These are phyloP conservation scores for Pneumocystis oryctolagi DNA, from an alignment of 1,139 yeast genomes.

Conservation along the genomic window DNA sequence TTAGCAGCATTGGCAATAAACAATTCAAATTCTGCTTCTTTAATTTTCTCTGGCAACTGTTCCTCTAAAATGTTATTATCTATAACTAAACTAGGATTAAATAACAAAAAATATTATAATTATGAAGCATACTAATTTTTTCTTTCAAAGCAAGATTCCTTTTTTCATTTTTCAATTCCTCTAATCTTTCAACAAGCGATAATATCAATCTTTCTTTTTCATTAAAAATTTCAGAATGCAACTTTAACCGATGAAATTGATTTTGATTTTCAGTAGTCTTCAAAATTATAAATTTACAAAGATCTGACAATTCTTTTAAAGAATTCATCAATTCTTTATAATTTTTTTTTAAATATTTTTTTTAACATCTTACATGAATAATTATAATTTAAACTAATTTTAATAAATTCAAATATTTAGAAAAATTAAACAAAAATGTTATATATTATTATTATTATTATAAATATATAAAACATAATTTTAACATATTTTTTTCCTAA, in stretches of 20 bases:
- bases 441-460: background rate
- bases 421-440: background rate
- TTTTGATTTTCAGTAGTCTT: background rate
- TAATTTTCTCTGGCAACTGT: background rate
- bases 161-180: background rate
- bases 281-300: background rate
- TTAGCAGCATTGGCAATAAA: background rate
- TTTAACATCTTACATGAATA: background rate
- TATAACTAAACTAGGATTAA: background rate
- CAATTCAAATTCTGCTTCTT: background rate
- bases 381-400: background rate
- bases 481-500: background rate
- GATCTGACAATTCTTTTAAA: background rate
- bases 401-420: background rate
- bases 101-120: background rate
- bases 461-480: background rate
- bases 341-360: background rate
- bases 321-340: background rate
- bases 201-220: background rate
- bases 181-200: background rate
- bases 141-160: background rate
- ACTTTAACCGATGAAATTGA: background rate
- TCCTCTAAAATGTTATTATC: background rate
- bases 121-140: background rate
- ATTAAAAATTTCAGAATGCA: background rate